Base-by-base conservation (phyloP, 2,329 filamentous ascomycete genomes). In the Laburnicola sp. region DNA sequence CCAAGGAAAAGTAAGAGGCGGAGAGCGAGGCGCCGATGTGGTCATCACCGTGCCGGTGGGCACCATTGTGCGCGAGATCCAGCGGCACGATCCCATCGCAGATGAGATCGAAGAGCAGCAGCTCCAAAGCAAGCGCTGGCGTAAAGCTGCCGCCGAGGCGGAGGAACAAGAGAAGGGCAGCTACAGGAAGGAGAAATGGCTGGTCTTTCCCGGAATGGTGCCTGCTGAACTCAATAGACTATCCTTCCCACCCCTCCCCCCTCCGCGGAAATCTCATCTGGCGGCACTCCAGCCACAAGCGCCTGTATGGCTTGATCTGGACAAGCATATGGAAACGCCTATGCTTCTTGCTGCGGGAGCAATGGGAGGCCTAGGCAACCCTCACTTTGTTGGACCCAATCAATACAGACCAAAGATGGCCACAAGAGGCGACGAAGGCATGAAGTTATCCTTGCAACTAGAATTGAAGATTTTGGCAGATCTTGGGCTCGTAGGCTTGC, bases 381-480 rank as follows among this genome's bases (percentile, higher is more conserved):
- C 94, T 4, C 91, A 97, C 71, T 99, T 97, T 66, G 84, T 89
- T 28, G 88, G 89, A 3, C 86, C 86, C 48, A 82, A 85, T n/a
- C 81, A 84, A 43, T 82, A 85, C 3, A 82, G 87, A 36, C 94
- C 94, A 0, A 87, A 93, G 64, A 96, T 92, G 70, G 94, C 93
- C 4, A 96, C 91, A 1, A 88, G 86, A 60, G 94, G 94, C 36
- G 90, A 96, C 60, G 79, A 82, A 9, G 89, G 90, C 32, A 84
- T 94, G 63, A 86, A 83, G 34, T 78, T 99, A 65, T 85, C 86
- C 41, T 76, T 99, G 31, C 86, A 96, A 68, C 82, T 99, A 10
- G 94, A 99, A 72, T 82, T 99, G 55, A 97, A 97, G 78, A 82
- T 99, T 7, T 85, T 99, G 35, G 94, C 94, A 4, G 94, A 99